A percentile compares a stretch with the other conserved stretches of the same genome.
Conservation (phyloP, 2,329 filamentous ascomycete genomes). For the Aspergillus eucalypticola region DNA sequence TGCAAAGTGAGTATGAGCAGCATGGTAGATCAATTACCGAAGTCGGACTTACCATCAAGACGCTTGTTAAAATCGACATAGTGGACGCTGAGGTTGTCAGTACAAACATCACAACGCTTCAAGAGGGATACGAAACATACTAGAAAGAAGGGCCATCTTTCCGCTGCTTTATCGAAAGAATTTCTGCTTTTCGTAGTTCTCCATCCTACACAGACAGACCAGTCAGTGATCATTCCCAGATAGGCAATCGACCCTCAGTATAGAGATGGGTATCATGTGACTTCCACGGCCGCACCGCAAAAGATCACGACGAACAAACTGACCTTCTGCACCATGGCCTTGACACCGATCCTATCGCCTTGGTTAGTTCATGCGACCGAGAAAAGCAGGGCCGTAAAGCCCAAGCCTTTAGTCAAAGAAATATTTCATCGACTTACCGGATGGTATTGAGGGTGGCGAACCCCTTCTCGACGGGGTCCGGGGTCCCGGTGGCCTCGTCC, state of each 20-base stretch:
- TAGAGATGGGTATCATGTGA: constrained; percentile 34
- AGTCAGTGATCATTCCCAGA: not conserved
- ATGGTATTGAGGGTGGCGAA: constrained; percentile 83
- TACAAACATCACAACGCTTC: not conserved
- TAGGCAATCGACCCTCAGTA: not conserved
- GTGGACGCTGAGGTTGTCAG: constrained; percentile 63
- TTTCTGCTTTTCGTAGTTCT: constrained; percentile 86
- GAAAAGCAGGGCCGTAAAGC: constrained; percentile 23
- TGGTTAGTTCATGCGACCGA: constrained; percentile 39
- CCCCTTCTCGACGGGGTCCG: constrained; percentile 69
- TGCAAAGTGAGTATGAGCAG: constrained; percentile 43
- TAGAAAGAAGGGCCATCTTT: constrained; percentile 90
- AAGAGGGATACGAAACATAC: constrained; percentile 52
- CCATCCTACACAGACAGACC: constrained; percentile 59
- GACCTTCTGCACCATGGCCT: constrained; percentile 70
- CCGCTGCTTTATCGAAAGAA: constrained; percentile 87
- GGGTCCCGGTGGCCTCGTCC: constrained; percentile 57
- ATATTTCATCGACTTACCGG: constrained; percentile 55
- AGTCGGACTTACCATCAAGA: constrained; percentile 53
- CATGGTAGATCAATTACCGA: too few species aligned
- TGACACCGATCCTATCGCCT: constrained; percentile 62
- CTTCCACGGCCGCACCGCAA: constrained; percentile 13
- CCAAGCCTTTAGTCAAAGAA: not conserved
- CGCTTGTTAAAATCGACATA: constrained; percentile 98
- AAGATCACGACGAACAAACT: constrained; percentile 31